Base-by-base conservation (phyloP, 2,329 filamentous ascomycete species). In the Talaromyces sp. region DNA sequence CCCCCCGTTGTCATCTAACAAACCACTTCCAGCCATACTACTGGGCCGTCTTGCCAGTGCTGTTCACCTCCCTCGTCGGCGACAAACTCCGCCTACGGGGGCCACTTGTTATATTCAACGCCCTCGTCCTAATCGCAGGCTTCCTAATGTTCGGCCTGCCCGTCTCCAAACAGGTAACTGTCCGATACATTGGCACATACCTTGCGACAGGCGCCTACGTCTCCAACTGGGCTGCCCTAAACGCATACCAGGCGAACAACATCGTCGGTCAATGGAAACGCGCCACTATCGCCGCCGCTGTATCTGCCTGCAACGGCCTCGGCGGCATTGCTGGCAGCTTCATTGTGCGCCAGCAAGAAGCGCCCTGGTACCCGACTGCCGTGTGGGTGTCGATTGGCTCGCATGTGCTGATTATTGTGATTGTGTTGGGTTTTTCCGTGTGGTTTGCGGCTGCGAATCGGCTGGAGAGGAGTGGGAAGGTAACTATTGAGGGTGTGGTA, bases 171-270 rank as follows among this genome's bases (percentile, higher is more conserved):
- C 80, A 86, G 59, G 82, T 87, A 56, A 78, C 84, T 0, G 84
- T 86, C 3, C 81, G 87, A 54, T 89, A 89, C 64, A 75, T 87
- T 31, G 87, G 86, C 9, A 85, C 84, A 0, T 88, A 83, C 70
- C 78, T 89, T 1, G 85, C 86, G 0, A 89, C 86, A 0, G 87
- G 87, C 0, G 86, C 86, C 0, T 89, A 89, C 64, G 81, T 89
- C 4, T 84, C 82, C 4, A 89, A 89, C 64, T 89, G 86, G 86
- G 86, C 87, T 0, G 86, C 85, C 0, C 74, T 89, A 63, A 86
- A 83, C 57, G 81, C 84, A 0, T 87, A 86, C 64, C 82, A 85
- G 67, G 81, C 83, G 17, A 88, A 86, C 69, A 89, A 86, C 64
- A 79, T 87, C 49, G 78, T 81, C 0, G 84, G 84, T 0, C 85